Base-by-base conservation (phyloP, 129 eudicot species). In the Erigeron canadensis region DNA sequence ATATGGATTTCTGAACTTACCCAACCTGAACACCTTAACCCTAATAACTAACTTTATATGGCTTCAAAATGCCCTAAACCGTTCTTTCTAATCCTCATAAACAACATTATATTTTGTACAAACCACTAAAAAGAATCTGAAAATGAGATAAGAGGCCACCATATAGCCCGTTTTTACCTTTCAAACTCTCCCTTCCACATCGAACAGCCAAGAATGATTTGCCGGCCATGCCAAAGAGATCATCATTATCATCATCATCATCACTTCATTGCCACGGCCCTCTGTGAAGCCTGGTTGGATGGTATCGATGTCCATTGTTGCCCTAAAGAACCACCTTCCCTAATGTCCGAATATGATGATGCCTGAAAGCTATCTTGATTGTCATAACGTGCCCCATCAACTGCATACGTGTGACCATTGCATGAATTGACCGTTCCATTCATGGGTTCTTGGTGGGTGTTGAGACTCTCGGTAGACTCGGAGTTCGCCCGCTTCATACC, bases 181-280 rank as follows among this genome's bases (percentile, higher is more conserved):
- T 37, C 45, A 70, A 65, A 72, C 75, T 58, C 65, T 70, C 63
- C 72, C 70, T 42, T 43, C 71, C 60, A 57, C 34, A 28, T 28
- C 1, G 3, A 28, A 81, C 82, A 89, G 96, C 96, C 96, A 89
- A 89, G 96, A 87, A 86, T 89, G 94, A 86, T 80, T 89, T 89
- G 89, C 94, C 90, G 67, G 80, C 65, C 45, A 69, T 43, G 77
- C 83, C 87, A 63, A 16, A 61, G 51, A 57, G 47, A 51, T 13
- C 34, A 73, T 10, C 45, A 51, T 13, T 18, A 73, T 10, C 45
- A 53, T 38, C 44, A 39, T 40, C 34, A 46, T 19, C 50, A 63
- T 84, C 87, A 84, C 81, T 85, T 84, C 88, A 83, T 85, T 57
- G 88, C 84, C 61, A 83, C 81, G 19, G 86, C 88, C 76, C 85